Evolutionary conservation across 2,329 filamentous ascomycete species (phyloP), one percentile per base, ranked within the genome.

Genomic region (Diaporthe amygdali): DNA sequence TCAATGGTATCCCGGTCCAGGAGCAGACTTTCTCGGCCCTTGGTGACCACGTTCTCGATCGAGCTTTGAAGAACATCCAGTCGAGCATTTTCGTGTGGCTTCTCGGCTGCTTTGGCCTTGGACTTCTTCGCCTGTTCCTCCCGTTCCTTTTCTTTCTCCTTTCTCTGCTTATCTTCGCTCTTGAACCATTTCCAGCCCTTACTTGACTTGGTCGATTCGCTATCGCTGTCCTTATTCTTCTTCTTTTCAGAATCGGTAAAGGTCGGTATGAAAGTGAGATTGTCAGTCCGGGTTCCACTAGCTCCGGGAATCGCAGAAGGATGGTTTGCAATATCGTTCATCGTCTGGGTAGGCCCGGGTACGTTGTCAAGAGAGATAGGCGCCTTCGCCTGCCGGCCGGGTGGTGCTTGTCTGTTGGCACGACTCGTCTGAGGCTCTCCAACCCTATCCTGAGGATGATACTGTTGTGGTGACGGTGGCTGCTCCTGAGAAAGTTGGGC

Each of bases 21-120:
- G 0, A 97, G 88, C 27, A 97, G 82, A 77, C 94, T 97, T 80
- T 98, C 96, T 15, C 96, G 91, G 3, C 92, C 92, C 75, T 88
- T 90, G 37, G 85, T 86, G 2, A 87, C 84, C 12, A 82, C 84
- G 52, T 86, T 89, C 63, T 98, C 96, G 78, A 97, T 95, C 0
- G 95, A 97, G 46, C 90, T 93, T 78, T 98, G 95, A 27, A 97
- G 85, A 27, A 97, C 89, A 77, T 98, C 96, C 34, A 98, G 86
- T 37, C 96, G 90, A 25, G 93, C 92, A 75, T 92, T 95, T 76
- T 97, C 95, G 74, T 95, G 92, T 1, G 84, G 81, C 76, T 88
- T 90, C 74, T 93, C 85, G 1, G 82, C 80, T 12, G 85, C 82
- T 15, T 90, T 92, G 1, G 88, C 83, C 77, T 94, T 95, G 51